phyloP scores from a whole-genome alignment of 2,329 filamentous ascomycete species.

The Zymoseptoria crescenta region DNA sequence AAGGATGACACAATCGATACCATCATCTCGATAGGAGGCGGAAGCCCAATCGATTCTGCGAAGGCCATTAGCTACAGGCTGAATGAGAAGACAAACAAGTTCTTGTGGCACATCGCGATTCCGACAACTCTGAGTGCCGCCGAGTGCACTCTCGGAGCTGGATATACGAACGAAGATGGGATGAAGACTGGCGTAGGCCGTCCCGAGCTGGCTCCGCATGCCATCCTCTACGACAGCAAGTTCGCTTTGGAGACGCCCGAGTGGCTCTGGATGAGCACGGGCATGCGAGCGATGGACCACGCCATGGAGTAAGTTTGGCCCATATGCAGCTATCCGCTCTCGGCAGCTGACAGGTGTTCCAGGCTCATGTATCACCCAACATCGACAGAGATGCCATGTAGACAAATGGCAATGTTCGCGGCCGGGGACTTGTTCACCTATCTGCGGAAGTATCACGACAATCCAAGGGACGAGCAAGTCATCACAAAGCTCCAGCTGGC shows the following conservation, averaged over 20 bases:
- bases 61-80: constrained; percentile 41
- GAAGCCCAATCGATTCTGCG: constrained; percentile 47
- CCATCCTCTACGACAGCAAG: constrained; percentile 47
- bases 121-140: constrained; percentile 45
- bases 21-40: constrained; percentile 49
- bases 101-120: constrained; percentile 41
- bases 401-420: constrained; percentile 39
- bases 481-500: constrained; percentile 48
- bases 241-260: constrained; percentile 46
- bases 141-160: constrained; percentile 48
- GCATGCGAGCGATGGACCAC: constrained; percentile 48
- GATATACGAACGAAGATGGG: constrained; percentile 44
- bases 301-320: constrained; percentile 37
- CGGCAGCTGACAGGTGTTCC: background rate
- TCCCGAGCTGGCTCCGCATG: constrained; percentile 38
- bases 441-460: constrained; percentile 40
- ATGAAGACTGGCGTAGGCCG: constrained; percentile 43
- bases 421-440: constrained; percentile 41
- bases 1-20: constrained; percentile 44
- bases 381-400: constrained; percentile 44
- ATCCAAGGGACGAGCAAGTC: constrained; percentile 39
- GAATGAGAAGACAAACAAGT: constrained; percentile 34
- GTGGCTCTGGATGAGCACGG: constrained; percentile 45
- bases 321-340: constrained; percentile 17
- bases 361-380: constrained; percentile 43